phyloP scores from a whole-genome alignment of 2,329 filamentous ascomycete species.

The Beauveria varroae region DNA sequence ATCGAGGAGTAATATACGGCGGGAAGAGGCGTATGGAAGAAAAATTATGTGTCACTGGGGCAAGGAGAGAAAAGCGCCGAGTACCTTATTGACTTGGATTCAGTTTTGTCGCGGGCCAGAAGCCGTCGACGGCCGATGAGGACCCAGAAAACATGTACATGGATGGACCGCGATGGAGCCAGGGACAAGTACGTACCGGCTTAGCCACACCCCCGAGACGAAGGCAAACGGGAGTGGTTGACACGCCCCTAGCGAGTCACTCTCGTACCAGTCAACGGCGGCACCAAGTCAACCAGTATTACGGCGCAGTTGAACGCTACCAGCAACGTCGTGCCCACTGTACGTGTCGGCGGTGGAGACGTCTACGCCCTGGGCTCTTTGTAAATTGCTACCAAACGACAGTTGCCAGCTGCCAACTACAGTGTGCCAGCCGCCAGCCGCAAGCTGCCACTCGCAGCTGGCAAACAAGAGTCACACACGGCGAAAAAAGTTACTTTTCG shows the following conservation, averaged over 20 bases:
- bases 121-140: constrained; percentile 7
- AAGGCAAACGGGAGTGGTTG: neutral
- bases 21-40: neutral
- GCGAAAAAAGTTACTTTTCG: neutral
- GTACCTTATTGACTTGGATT: neutral
- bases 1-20: constrained; percentile 7
- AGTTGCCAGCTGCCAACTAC: neutral
- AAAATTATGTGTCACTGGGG: neutral
- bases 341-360: constrained; percentile 5
- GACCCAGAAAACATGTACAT: constrained; percentile 7
- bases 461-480: neutral
- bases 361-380: neutral
- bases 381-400: neutral
- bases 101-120: constrained; percentile 5
- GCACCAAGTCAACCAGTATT: no score
- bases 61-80: neutral
- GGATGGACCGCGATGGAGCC: neutral
- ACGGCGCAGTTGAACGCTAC: no score
- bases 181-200: neutral
- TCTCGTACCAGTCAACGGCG: neutral
- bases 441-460: neutral
- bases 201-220: neutral
- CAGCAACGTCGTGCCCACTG: neutral
- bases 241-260: neutral
- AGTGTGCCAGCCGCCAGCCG: neutral